Evolutionary conservation across 2,329 filamentous ascomycete genomes (phyloP), one percentile per base, ranked within the genome.

Genomic region (Pseudogymnoascus sp.): DNA sequence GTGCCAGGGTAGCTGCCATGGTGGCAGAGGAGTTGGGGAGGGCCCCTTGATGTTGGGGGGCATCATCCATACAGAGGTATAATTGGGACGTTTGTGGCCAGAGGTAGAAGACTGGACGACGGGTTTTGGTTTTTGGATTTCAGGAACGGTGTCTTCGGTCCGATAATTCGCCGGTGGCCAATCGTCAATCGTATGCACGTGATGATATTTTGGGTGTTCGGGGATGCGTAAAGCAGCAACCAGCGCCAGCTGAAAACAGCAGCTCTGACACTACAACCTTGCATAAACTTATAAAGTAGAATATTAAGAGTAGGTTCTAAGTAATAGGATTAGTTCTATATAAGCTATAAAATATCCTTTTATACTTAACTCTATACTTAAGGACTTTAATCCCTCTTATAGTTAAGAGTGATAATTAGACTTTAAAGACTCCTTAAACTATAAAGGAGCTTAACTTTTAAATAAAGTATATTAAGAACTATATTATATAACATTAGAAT

Each of bases 111-210:
- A 56, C 50, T 31, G 4, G 38, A 10, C 38, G 16, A n/a, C 40
- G 50, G 50, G 14, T 56, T 56, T 56, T 56, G 50, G 50, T 56
- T n/a, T 31, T 59, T 16, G 34, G 34, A 59, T 53, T 59, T 59
- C 50, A 59, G 50, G 50, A 2, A 59, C 14, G 50, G 14, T 59
- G 50, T 1, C 50, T 59, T 59, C 11, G 18, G 50, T 59, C 50
- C 6, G 14, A 59, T 59, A 59, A 56, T 56, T 56, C n/a, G 21
- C 50, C 10, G 23, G 23, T n/a, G 1, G 0, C 50, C 3, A 3
- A 14, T 31, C 46, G 4, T 7, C n/a, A 2, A 31, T 34, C 44
- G 23, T 1, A 25, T 0, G 50, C 50, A 59, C 50, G 25, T 59
- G 50, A 59, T 59, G 50, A 59, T 14, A 53, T 31, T 59, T 34